Evolutionary conservation across 148 eudicot genomes (phyloP), one percentile per base, ranked within the genome.

Genomic region (Rhododendron kiyosumense): DNA sequence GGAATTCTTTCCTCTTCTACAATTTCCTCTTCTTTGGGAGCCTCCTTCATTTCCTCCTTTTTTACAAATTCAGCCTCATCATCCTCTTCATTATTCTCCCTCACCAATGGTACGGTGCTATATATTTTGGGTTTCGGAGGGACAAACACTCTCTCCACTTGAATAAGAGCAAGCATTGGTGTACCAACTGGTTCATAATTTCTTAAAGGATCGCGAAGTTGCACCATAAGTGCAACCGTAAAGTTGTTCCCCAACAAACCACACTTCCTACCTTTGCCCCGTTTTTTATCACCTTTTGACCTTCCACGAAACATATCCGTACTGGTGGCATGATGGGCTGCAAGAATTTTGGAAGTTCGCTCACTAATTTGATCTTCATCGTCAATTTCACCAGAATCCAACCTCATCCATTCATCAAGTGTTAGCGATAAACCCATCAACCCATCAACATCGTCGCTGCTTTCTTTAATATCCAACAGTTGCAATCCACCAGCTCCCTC

Each of bases 401-500:
- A 85, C 86, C 86, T 93, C 93, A 97, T 83, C 98, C 98, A 97
- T 83, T 95, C 97, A 82, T 94, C 96, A 52, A 95, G 92, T 9
- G 98, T 92, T 57, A 95, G 86, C 36, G 98, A 97, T 77, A 92
- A 90, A 75, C 92, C 94, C 96, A 95, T 92, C 52, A 97, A 87
- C 49, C 88, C 92, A 86, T 93, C 98, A 78, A 90, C 90, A 28
- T 87, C 89, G 57, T 90, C 98, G 49, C 84, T 86, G 81, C 87
- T 86, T 81, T 93, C 92, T 87, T 87, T 91, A 57, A 93, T 82
- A 82, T 91, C 93, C 85, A 97, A 86, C 81, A 97, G 90, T 84
- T 97, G 93, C 89, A 97, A 88, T 52, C 99, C 99, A 84, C 95
- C 96, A 81, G 98, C 93, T 84, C 99, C 99, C 79, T 97, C 96